Base-by-base conservation (phyloP, 768 basidiomycete species). In the Pisolithus marmoratus region DNA sequence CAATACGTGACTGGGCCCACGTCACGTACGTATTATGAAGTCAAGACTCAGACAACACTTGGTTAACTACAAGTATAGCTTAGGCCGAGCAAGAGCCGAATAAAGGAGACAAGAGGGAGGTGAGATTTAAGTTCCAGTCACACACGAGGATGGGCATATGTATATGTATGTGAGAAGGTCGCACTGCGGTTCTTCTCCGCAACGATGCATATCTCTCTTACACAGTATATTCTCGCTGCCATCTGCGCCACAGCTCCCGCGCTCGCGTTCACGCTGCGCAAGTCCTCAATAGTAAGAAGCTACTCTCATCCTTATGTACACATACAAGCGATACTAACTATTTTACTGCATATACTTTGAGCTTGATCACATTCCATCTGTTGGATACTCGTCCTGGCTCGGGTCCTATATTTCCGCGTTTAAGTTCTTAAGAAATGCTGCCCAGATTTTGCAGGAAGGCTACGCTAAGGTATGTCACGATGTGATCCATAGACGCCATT, bases 381-480 rank as follows among this genome's bases (percentile, higher is more conserved):
- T 63, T 4, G 68, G 70, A 4, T 61, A 52, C 6, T 61, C 53
- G 2, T 50, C 38, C 11, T 61, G 63, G 38, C 31, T 69, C 0
- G 55, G 61, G 23, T 70, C 67, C 4, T 70, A 60, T 48, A 48
- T 60, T 34, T 57, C 51, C 5, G 55, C 59, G 6, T 42, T 59
- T 6, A 59, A 46, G 23, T 65, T 42, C 46, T 1, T 60, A 2
- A 44, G 19, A 12, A 58, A 60, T 26, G 62, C 52, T 8, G 29
- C 27, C 1, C 49, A 60, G 7, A 19, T 73, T 3, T 20, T 74
- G 9, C 62, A 63, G 49, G 56, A 69, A 46, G 70, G 70, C 0
- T 70, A 67, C 27, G 47, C 57, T 12, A 64, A 65, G 57, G 72
- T 58, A 46, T 7, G 52, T 51, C 1, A 2, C 1, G 4, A 31